A percentile compares a stretch with the other conserved stretches of the same genome.
Conservation (phyloP, 352 stramenopile species). For the Pythium sp. region DNA sequence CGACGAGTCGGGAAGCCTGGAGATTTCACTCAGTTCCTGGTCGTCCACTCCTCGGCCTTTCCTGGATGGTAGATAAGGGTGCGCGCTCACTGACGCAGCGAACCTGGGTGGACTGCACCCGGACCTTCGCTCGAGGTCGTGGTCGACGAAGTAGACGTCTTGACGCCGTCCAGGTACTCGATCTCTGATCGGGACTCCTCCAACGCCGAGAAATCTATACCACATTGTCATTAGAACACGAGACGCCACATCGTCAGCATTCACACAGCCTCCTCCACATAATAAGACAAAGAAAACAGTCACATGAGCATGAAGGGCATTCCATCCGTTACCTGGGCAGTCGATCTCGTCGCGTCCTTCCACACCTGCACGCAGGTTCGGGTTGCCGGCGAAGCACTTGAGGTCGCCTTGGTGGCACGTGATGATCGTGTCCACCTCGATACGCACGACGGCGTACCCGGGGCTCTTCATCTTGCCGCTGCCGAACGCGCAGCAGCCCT, state of each 20-base stretch:
- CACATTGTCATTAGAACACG: background rate
- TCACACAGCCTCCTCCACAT: background rate
- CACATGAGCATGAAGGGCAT: background rate
- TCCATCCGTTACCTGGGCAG: slow-evolving; percentile 47
- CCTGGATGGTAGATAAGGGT: background rate
- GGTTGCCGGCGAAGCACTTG: slow-evolving; percentile 60
- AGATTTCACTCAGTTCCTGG: background rate
- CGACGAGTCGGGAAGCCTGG: background rate
- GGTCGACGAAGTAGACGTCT: slow-evolving; percentile 11
- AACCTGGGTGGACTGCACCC: slow-evolving; percentile 32
- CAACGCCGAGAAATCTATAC: slow-evolving; percentile 52
- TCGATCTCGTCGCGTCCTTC: slow-evolving; percentile 36
- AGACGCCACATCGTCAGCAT: background rate
- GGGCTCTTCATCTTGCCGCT: slow-evolving; percentile 53
- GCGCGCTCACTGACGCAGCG: background rate
- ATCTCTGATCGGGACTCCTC: slow-evolving; percentile 59
- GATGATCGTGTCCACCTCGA: slow-evolving; percentile 55
- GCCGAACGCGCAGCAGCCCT: slow-evolving; percentile 57
- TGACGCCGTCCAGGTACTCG: slow-evolving; percentile 43
- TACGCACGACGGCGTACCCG: slow-evolving; percentile 49
- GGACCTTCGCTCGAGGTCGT: slow-evolving; percentile 9
- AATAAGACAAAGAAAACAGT: background rate
- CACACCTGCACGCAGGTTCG: slow-evolving; percentile 38
- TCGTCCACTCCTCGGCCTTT: background rate
- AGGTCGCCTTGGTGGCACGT: slow-evolving; percentile 55